Evolutionary conservation across 2,329 filamentous ascomycete species (phyloP).

Genomic region (Corniculantispora saksenae): DNA sequence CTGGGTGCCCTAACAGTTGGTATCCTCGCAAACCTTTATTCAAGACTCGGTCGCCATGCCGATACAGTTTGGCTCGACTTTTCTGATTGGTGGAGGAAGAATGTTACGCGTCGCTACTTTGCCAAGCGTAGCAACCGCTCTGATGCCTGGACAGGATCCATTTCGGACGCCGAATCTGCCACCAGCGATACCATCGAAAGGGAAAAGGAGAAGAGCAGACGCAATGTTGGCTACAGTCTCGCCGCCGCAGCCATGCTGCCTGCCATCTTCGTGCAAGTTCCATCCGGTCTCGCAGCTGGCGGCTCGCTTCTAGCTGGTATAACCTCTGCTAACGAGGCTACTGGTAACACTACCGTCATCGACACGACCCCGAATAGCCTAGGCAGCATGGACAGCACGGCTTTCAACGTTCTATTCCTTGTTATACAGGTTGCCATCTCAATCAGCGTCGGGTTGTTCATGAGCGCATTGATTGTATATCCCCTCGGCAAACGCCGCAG

Average conservation of each 20-base stretch:
- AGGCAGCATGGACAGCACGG: slow-evolving; percentile 43
- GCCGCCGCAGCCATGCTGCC: slow-evolving; percentile 84
- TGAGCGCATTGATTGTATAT: slow-evolving; percentile 57
- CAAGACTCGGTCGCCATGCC: slow-evolving; percentile 61
- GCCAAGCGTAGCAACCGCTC: slow-evolving; percentile 29
- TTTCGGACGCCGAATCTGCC: slow-evolving; percentile 36
- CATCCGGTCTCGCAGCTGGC: slow-evolving; percentile 60
- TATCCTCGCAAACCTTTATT: slow-evolving; percentile 77
- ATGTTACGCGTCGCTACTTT: slow-evolving; percentile 39
- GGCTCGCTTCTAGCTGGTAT: slow-evolving; percentile 61
- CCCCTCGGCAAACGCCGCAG: slow-evolving; percentile 59
- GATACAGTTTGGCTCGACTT: slow-evolving; percentile 57
- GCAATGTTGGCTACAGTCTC: slow-evolving; percentile 68
- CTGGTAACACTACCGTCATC: slow-evolving; percentile 40
- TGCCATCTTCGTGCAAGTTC: slow-evolving; percentile 76
- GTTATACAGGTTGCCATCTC: slow-evolving; percentile 64
- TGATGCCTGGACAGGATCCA: slow-evolving; percentile 34
- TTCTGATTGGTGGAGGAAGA: slow-evolving; percentile 50
- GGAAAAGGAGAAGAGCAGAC: slow-evolving; percentile 33
- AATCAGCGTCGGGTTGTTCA: slow-evolving; percentile 61
- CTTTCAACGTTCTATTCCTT: slow-evolving; percentile 56
- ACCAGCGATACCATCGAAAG: slow-evolving; percentile 26
- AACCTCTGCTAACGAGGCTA: slow-evolving; percentile 56
- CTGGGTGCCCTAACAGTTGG: slow-evolving; percentile 76
- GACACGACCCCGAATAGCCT: slow-evolving; percentile 25